These are phyloP conservation scores for Monosporozyma unispora DNA, from an alignment of 805 yeast species.

Conservation along the genomic window DNA sequence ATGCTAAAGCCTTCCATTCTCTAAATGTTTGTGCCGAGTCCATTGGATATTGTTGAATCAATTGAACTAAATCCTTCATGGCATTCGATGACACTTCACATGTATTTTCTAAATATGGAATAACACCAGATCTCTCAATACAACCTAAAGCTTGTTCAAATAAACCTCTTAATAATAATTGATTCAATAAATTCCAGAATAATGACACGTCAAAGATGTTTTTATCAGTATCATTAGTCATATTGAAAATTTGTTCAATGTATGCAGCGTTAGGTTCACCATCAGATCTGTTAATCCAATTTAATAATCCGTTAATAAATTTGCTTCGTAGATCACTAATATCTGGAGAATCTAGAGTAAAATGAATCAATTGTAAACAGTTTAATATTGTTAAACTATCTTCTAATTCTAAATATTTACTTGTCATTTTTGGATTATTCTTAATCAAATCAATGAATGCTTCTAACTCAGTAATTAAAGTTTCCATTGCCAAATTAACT, in stretches of 20 bases:
- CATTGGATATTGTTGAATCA: slow-evolving; percentile 32
- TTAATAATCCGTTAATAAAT: slow-evolving; percentile 38
- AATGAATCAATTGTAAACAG: slow-evolving; percentile 45
- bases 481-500: slow-evolving; percentile 31
- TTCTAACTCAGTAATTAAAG: slow-evolving; percentile 30
- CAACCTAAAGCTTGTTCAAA: slow-evolving; percentile 43
- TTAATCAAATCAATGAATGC: slow-evolving; percentile 27
- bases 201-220: slow-evolving; percentile 32
- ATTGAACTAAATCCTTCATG: slow-evolving; percentile 27
- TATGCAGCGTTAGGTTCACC: slow-evolving; percentile 51
- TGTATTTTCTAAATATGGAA: slow-evolving; percentile 10
- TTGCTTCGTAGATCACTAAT: slow-evolving; percentile 27
- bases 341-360: slow-evolving; percentile 24
- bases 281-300: slow-evolving; percentile 65
- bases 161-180: slow-evolving; percentile 52
- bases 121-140: slow-evolving; percentile 20
- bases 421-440: slow-evolving; percentile 21
- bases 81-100: slow-evolving; percentile 24
- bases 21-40: slow-evolving; percentile 27
- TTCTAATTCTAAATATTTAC: slow-evolving; percentile 32
- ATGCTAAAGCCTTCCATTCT: slow-evolving; percentile 31
- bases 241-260: slow-evolving; percentile 36
- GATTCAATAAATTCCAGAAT: slow-evolving; percentile 58
- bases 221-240: slow-evolving; percentile 24
- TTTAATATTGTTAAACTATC: slow-evolving; percentile 46